These are phyloP conservation scores for Suillus plorans DNA, from an alignment of 768 basidiomycete genomes.

Conservation along the genomic window DNA sequence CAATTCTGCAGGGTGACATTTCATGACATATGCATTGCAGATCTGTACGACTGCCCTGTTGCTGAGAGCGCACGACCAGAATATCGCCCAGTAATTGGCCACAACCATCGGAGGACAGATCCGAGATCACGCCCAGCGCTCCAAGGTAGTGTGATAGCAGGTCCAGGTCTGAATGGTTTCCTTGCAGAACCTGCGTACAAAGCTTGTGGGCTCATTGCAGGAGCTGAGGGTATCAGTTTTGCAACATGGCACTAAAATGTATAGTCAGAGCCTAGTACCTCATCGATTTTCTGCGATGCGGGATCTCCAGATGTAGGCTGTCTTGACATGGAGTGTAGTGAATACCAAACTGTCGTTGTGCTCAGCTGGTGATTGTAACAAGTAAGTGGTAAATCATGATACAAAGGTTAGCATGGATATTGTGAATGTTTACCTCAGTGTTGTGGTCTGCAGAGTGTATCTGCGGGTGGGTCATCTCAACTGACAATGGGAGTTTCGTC, in stretches of 20 bases:
- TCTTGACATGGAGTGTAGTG: not conserved
- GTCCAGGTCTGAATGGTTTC: conserved; percentile 23
- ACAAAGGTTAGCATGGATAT: not conserved
- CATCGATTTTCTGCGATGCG: not conserved
- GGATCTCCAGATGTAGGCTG: not conserved
- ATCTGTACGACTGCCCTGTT: conserved; percentile 25
- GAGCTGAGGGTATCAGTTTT: not conserved
- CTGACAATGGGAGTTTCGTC: not conserved
- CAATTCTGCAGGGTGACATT: conserved; percentile 26
- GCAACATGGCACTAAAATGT: not conserved
- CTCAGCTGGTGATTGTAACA: not conserved
- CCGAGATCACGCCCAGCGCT: conserved; percentile 12
- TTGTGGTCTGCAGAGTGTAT: not conserved
- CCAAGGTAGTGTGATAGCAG: conserved; percentile 26
- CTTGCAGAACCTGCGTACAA: conserved; percentile 3
- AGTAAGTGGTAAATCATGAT: not conserved
- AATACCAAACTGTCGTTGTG: not conserved
- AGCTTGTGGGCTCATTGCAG: not conserved
- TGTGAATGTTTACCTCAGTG: not conserved
- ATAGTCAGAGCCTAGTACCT: not conserved
- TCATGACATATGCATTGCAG: conserved; percentile 27
- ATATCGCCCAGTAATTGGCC: conserved; percentile 26
- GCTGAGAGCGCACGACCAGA: conserved; percentile 26
- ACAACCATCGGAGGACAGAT: conserved; percentile 19
- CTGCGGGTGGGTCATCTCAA: not conserved